Base-by-base conservation (phyloP, 148 eudicot genomes). In the Pouteria glomerata region DNA sequence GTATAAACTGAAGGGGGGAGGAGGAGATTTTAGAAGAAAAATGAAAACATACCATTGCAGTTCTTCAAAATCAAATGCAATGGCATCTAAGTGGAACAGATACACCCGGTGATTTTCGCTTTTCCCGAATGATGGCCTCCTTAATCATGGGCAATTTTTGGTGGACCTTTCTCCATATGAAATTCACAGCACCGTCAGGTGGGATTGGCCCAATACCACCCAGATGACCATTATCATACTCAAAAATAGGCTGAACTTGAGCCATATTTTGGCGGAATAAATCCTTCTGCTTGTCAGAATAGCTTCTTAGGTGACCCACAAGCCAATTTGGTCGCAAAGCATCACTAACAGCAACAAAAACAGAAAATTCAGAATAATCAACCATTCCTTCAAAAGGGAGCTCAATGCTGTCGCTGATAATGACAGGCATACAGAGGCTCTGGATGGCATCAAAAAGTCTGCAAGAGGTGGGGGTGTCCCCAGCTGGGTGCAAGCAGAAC, bases 401-500 rank as follows among this genome's bases (percentile, higher is more conserved):
- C 84, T 82, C 97, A 19, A 94, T 89, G 35, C 74, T 72, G 82
- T 94, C 97, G 39, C 97, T 91, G 63, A 94, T 83, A 11, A 94
- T 87, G 71, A 94, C 97, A 1, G 98, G 98, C 73, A 94, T 94
- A 60, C 98, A 91, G 19, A 94, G 90, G 84, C 97, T 91, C 76
- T 91, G 98, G 56, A 94, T 86, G 71, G 98, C 98, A 65, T 95
- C 99, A 63, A 95, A 95, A 33, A 91, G 87, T 70, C 99, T 83
- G 79, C 99, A 95, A 13, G 99, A 95, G 21, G 99, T 92, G 18
- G 99, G 97, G 37, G 99, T 95, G 68, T 92, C 99, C 16, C 99
- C 99, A 10, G 99, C 99, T 19, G 99, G 99, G 71, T 95, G 99
- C 75, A 95, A 80, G 76, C 99, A 95, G 70, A 95, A 95, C 74